These are phyloP conservation scores for Fusarium sp. DNA, from an alignment of 2,329 filamentous ascomycete genomes.

Conservation along the genomic window DNA sequence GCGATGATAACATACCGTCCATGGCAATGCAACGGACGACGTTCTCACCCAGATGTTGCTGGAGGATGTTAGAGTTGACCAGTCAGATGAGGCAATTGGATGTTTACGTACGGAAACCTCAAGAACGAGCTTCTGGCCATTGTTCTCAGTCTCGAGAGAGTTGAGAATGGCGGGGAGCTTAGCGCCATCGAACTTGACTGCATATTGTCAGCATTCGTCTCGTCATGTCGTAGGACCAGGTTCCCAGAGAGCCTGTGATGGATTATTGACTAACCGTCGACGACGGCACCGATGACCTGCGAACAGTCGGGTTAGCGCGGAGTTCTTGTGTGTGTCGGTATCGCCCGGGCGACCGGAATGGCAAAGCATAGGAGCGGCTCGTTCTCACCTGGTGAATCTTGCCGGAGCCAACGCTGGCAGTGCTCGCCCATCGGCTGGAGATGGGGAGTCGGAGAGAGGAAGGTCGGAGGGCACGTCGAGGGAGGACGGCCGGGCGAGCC, in stretches of 20 bases:
- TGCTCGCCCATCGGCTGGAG: constrained; percentile 71
- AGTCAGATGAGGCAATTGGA: constrained; percentile 9
- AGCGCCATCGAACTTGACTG: constrained; percentile 96
- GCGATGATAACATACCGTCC: constrained; percentile 80
- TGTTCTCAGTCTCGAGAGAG: constrained; percentile 91
- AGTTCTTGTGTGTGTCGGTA: constrained; percentile 28
- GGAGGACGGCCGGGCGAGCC: constrained; percentile 70
- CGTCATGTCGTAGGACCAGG: constrained; percentile 6
- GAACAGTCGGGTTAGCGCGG: constrained; percentile 51
- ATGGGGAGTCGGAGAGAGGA: constrained; percentile 67
- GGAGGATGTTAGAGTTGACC: constrained; percentile 55
- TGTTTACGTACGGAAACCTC: constrained; percentile 86
- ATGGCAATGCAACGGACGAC: constrained; percentile 99
- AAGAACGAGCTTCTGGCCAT: constrained; percentile 92
- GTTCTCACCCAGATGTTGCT: constrained; percentile 99
- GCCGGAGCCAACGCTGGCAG: constrained; percentile 70
- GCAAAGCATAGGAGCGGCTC: constrained; percentile 14
- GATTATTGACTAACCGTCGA: constrained; percentile 81
- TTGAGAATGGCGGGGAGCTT: constrained; percentile 98
- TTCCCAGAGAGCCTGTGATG: constrained; percentile 26
- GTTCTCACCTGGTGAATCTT: constrained; percentile 76
- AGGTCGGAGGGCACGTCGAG: constrained; percentile 70
- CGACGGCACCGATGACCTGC: constrained; percentile 98
- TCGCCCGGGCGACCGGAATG: constrained; percentile 45
- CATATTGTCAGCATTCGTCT: constrained; percentile 48